Conservation (phyloP, 2,329 filamentous ascomycete species). For the Exophiala viscosa region DNA sequence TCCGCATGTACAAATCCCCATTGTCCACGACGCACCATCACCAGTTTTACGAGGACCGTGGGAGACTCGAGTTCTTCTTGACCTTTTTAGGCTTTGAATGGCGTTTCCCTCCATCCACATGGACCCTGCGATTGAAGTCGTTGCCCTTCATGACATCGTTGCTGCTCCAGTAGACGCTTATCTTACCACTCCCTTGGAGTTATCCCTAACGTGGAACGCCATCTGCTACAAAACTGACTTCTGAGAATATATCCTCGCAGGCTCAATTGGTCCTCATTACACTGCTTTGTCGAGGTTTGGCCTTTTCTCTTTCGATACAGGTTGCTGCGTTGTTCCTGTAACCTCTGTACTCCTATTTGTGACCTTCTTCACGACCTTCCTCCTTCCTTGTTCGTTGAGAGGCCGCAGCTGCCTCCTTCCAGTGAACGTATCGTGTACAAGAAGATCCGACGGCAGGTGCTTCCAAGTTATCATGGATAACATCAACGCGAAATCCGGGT, state of each 20-base stretch:
- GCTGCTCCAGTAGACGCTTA: too few species aligned
- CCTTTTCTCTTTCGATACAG: background rate
- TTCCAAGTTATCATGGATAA: constrained; percentile 22
- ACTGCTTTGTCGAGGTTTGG: background rate
- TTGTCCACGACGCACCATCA: background rate
- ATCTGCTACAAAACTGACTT: too few species aligned
- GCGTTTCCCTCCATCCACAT: too few species aligned
- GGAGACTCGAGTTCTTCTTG: too few species aligned
- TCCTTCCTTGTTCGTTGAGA: background rate
- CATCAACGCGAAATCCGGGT: constrained; percentile 19
- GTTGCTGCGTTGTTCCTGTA: background rate
- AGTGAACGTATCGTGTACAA: background rate
- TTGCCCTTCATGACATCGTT: too few species aligned
- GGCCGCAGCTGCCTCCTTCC: background rate
- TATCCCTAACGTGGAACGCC: too few species aligned
- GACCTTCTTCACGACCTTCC: background rate
- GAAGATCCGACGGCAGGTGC: background rate
- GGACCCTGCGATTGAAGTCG: too few species aligned
- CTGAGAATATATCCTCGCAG: background rate
- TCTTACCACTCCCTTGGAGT: too few species aligned
- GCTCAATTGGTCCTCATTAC: background rate
- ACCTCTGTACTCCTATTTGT: background rate
- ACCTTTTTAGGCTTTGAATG: too few species aligned
- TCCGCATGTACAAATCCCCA: constrained; percentile 9
- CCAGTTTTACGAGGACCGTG: too few species aligned